Conservation (phyloP, 495 filamentous ascomycete species). For the Darksidea phi region DNA sequence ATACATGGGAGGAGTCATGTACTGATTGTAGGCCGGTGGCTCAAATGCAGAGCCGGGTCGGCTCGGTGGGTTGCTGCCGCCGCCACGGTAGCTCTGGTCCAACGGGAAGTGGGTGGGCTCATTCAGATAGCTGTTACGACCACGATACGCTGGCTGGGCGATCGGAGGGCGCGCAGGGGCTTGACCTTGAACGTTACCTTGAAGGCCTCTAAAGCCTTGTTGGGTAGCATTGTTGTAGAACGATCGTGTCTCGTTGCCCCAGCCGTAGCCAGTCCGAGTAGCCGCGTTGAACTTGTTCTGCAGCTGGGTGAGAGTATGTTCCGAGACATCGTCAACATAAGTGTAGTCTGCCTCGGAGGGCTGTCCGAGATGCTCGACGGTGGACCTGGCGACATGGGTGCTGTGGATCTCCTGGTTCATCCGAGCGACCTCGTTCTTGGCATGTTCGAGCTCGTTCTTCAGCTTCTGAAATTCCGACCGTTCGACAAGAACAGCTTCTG, state of each 20-base stretch:
- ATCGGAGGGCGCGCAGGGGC: conserved; percentile 19
- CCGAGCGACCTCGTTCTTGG: conserved; percentile 73
- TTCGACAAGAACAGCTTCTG: conserved; percentile 42
- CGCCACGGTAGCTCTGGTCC: conserved; percentile 45
- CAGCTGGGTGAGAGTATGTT: conserved; percentile 54
- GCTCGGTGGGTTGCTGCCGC: conserved; percentile 41
- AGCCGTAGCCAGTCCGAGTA: conserved; percentile 54
- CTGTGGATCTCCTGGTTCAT: conserved; percentile 84
- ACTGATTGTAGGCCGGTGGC: conserved; percentile 35
- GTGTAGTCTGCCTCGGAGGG: conserved; percentile 55
- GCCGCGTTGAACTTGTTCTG: conserved; percentile 57
- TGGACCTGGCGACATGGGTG: conserved; percentile 71
- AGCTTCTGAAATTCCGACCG: conserved; percentile 57
- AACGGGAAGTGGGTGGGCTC: conserved; percentile 42
- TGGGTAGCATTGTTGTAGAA: conserved; percentile 1
- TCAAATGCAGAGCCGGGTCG: conserved; percentile 43
- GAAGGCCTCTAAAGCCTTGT: conserved; percentile 16
- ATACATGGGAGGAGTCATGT: conserved; percentile 10
- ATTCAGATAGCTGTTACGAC: conserved; percentile 40
- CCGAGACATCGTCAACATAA: conserved; percentile 50
- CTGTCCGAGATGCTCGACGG: conserved; percentile 69
- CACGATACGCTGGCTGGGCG: conserved; percentile 38
- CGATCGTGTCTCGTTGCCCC: conserved; percentile 47
- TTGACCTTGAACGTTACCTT: conserved; percentile 16
- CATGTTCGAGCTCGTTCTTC: conserved; percentile 71